Conservation (phyloP, 768 basidiomycete genomes). For the Cystobasidiopsis lactophilus region DNA sequence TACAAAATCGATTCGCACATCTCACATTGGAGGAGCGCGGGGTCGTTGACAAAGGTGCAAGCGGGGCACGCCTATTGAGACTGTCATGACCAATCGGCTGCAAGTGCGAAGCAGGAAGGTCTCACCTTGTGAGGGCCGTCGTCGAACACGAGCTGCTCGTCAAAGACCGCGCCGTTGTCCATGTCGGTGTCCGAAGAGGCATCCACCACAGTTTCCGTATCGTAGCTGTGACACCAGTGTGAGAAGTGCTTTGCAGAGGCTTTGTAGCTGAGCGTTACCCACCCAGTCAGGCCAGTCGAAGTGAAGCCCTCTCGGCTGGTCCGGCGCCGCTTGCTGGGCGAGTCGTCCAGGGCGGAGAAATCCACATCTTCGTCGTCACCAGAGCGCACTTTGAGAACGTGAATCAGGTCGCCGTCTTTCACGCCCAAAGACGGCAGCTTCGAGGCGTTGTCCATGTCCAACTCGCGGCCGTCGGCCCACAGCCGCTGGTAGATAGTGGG, state of each 20-base stretch:
- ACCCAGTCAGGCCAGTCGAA: slow-evolving; percentile 10
- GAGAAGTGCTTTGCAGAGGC: too few species aligned
- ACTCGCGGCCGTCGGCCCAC: slow-evolving; percentile 39
- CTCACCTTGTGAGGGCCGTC: neutral
- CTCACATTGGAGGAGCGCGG: slow-evolving; percentile 2
- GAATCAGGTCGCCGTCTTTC: slow-evolving; percentile 40
- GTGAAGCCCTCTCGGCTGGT: slow-evolving; percentile 14
- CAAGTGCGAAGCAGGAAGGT: neutral
- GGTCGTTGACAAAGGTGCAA: slow-evolving; percentile 11
- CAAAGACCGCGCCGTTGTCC: too few species aligned
- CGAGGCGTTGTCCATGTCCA: slow-evolving; percentile 35
- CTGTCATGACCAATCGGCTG: neutral
- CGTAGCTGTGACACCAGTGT: too few species aligned
- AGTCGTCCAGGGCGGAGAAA: slow-evolving; percentile 32
- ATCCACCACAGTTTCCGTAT: neutral
- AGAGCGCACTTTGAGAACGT: slow-evolving; percentile 34
- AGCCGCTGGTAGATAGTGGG: slow-evolving; percentile 58
- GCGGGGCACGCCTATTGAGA: neutral
- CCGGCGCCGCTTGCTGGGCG: slow-evolving; percentile 1
- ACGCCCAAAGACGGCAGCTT: slow-evolving; percentile 36
- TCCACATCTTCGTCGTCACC: slow-evolving; percentile 39
- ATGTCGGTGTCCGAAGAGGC: neutral
- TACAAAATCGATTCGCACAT: too few species aligned
- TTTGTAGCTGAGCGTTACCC: too few species aligned
- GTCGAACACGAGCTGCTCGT: too few species aligned